Base-by-base conservation (phyloP, 192 early-diverging fungal genomes). In the Dissophora globulifera region DNA sequence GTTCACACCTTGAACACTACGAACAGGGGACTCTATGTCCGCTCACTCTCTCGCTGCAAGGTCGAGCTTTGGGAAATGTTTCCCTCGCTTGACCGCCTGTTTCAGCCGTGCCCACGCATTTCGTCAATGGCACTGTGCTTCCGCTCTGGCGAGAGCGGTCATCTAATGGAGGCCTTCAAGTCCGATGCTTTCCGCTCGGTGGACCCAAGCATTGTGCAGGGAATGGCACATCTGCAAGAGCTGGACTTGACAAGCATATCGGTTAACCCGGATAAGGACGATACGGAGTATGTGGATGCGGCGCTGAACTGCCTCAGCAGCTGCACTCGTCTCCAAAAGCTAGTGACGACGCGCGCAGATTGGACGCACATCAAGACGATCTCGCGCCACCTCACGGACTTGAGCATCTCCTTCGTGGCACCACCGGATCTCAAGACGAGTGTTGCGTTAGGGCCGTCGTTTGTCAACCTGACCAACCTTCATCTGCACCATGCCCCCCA, bases 51-150 rank as follows among this genome's bases (percentile, higher is more conserved):
- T 1, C 72, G 72, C n/a, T 76, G 72, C 63, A 76, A 76, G 32
- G 58, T 76, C 40, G 72, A 76, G 31, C 72, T 76, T 30, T 76
- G 72, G 72, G 72, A 76, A 23, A 61, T 76, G 43, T 76, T 67
- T 23, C 57, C 72, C 4, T 56, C 58, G 7, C 58, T 76, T 26
- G 46, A 76, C 35, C 53, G 53, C 16, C 40, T 76, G 25, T 76
- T 67, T 27, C 46, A 67, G 13, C 46, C 49, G 25, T 76, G 72
- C 27, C 63, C 72, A 27, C 62, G 72, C 15, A 38, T 76, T 12
- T 61, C 58, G 1, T 76, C 72, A 20, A 11, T 76, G 32, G 58
- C 64, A 20, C 58, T 76, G 29, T 76, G 72, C 46, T 76, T 64
- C 46, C 72, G 72, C 29, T 67, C 72, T 12, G 71, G 71, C 9